Evolutionary conservation across 2,329 filamentous ascomycete species (phyloP), one percentile per base, ranked within the genome.

Genomic region (Stemphylium lycopersici): DNA sequence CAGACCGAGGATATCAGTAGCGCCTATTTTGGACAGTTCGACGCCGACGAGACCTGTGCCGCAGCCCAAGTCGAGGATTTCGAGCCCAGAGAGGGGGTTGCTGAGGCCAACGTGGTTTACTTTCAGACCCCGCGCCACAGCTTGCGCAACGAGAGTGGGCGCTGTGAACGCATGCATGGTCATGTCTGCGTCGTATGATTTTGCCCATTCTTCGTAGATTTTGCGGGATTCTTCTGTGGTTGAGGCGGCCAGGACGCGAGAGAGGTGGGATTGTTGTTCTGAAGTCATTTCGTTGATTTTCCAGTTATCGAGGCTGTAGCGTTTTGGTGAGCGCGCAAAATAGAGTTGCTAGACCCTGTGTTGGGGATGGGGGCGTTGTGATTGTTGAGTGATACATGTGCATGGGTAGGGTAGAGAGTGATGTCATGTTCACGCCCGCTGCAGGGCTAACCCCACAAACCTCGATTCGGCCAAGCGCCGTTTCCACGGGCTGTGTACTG

Each of bases 1-100:
- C 22, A 83, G 66, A 22, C 83, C 83, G 45, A 84, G 80, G 37
- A 85, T 77, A n/a, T 74, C 70, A 33, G 74, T 73, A 3, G 77
- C 78, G 2, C 79, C 78, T 29, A 74, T 65, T 33, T 76, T 68
- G 18, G 77, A 73, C 3, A 85, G 77, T 22, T 78, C 78, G 16
- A 77, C 66, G 3, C 81, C 83, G 10, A 83, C 81, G 7, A 83
- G 77, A 0, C 83, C 83, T 0, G 82, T 84, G 3, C 83, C 83
- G 52, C 82, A 84, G n/a, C 83, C 83, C 18, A 82, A 82, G 54
- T 85, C 83, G 0, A 83, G 76, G 50, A 84, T 79, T 2, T 59
- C 48, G 6, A 68, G 65, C 15, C 67, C 60, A 16, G 68, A 54
- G 8, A 65, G 37, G 6, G 61, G 44, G 7, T 50, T 33, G 3